These are phyloP conservation scores for Ophiosphaerella korrae DNA, from an alignment of 2,329 filamentous ascomycete genomes.

Conservation along the genomic window DNA sequence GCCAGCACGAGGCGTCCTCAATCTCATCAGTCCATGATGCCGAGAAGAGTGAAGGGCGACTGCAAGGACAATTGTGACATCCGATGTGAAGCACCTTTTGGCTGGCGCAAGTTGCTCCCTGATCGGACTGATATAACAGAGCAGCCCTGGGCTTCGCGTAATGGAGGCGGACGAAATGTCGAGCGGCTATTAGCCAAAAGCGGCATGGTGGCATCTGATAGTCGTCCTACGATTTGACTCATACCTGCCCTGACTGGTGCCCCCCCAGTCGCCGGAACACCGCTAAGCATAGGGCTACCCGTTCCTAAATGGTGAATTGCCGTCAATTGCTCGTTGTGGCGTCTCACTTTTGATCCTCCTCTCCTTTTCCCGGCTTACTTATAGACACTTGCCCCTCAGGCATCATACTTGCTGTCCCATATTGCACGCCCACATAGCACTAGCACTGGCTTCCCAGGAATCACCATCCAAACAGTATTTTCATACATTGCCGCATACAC, in stretches of 20 bases:
- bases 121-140: neutral
- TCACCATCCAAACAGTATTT: constrained; percentile 3
- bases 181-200: neutral
- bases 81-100: neutral
- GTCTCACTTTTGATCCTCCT: constrained; percentile 7
- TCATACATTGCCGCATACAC: neutral
- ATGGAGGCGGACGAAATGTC: constrained; percentile 7
- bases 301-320: constrained; percentile 11
- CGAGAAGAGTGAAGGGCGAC: neutral
- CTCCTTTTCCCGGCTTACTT: constrained; percentile 16
- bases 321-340: constrained; percentile 8
- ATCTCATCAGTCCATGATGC: neutral
- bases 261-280: neutral
- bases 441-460: neutral
- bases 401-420: neutral
- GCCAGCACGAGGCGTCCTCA: neutral
- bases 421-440: neutral
- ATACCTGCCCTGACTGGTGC: neutral
- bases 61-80: neutral
- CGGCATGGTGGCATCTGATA: neutral
- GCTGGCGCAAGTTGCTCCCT: too few species aligned
- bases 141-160: constrained; percentile 5
- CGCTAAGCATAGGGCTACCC: constrained; percentile 2
- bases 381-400: constrained; percentile 18
- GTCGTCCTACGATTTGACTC: neutral